Conservation (phyloP, 2,329 filamentous ascomycete species). For the Aspergillus sp. region DNA sequence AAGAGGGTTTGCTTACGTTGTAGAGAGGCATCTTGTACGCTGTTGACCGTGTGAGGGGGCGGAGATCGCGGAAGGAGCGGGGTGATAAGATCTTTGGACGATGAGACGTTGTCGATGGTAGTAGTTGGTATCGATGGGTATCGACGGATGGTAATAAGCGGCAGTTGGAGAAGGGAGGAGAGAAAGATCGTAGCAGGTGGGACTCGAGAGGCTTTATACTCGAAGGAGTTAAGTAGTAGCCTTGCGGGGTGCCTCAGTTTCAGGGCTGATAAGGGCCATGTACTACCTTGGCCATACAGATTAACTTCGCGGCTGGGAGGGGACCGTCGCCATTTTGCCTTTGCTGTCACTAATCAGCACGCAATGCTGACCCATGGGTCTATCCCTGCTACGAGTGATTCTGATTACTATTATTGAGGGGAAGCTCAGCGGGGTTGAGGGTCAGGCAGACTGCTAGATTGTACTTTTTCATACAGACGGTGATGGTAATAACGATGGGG, state of each 20-base stretch:
- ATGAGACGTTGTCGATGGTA: not conserved
- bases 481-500: too few species aligned
- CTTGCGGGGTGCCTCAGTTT: slow-evolving; percentile 8
- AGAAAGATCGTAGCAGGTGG: slow-evolving; percentile 5
- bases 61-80: not conserved
- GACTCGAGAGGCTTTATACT: slow-evolving; percentile 12
- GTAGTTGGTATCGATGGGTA: not conserved
- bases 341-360: too few species aligned
- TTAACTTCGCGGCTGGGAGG: slow-evolving; percentile 1
- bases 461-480: too few species aligned
- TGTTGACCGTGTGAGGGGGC: not conserved
- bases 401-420: too few species aligned
- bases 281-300: not conserved
- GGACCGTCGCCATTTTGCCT: not conserved
- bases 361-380: not conserved
- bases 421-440: too few species aligned
- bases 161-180: not conserved
- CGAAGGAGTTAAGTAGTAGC: not conserved
- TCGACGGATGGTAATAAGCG: not conserved
- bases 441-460: too few species aligned
- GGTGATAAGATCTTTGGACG: not conserved
- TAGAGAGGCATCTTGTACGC: slow-evolving; percentile 37
- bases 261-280: slow-evolving; percentile 9
- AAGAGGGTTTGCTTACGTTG: slow-evolving; percentile 30
- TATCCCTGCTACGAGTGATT: not conserved